phyloP scores from a whole-genome alignment of 1,284 basidiomycete species.

The Anthracocystis walkeri region DNA sequence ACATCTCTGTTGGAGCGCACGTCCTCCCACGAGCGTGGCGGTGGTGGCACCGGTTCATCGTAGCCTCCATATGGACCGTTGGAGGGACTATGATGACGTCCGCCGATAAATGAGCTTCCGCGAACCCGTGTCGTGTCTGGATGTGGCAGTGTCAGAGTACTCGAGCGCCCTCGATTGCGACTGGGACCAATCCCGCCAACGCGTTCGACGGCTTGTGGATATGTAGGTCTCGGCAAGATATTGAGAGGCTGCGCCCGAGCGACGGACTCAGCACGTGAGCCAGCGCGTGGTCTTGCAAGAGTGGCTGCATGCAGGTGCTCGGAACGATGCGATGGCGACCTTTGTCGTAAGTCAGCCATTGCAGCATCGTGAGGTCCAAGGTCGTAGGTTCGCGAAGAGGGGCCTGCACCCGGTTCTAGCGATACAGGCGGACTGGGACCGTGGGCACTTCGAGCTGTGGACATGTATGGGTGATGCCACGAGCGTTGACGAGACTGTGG shows the following conservation, averaged over 20 bases:
- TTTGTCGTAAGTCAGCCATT: constrained; percentile 5
- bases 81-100: constrained; percentile 25
- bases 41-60: constrained; percentile 28
- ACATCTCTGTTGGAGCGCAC: constrained; percentile 15
- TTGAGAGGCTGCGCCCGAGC: constrained; percentile 29
- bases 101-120: constrained; percentile 25
- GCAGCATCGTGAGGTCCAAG: constrained; percentile 2
- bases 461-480: constrained; percentile 51
- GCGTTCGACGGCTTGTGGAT: constrained; percentile 23
- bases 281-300: constrained; percentile 14
- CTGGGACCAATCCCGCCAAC: constrained; percentile 35
- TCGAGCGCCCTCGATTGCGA: constrained; percentile 48
- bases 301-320: constrained; percentile 20
- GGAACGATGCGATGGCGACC: constrained; percentile 23
- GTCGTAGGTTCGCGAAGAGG: constrained; percentile 22
- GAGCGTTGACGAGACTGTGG: constrained; percentile 42
- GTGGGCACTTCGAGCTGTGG: constrained; percentile 10
- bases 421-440: constrained; percentile 24
- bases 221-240: constrained; percentile 19
- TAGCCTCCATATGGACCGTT: constrained; percentile 12
- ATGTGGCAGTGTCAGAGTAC: constrained; percentile 42
- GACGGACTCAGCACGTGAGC: constrained; percentile 18
- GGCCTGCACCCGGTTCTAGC: constrained; percentile 14
- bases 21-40: constrained; percentile 41
- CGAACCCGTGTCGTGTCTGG: constrained; percentile 21